Evolutionary conservation across 768 basidiomycete species (phyloP), one percentile per base, ranked within the genome.

Genomic region (Gymnopilus dilepis): DNA sequence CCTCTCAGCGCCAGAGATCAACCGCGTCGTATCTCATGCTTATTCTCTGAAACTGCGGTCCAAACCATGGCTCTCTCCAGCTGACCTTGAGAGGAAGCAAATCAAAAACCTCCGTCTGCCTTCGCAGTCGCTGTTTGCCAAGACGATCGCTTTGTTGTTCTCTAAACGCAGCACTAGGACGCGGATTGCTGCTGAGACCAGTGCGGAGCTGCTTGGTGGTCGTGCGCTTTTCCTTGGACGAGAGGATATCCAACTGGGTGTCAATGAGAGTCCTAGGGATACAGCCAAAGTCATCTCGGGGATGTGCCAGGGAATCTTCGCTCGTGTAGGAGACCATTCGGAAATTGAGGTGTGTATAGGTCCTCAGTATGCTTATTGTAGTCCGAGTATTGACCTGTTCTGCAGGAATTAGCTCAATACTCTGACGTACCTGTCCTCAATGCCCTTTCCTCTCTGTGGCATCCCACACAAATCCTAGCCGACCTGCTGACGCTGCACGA

Each of bases 301-400:
- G 4, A 97, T 99, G 96, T 92, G 90, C 59, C 89, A 98, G 74
- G 97, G 96, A 13, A 93, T 99, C 58, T 97, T 99, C 78, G 97
- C 97, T 24, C 90, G 97, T 47, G 96, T 99, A 3, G 95, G 94
- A 4, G 90, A 85, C 28, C 97, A 99, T 74, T 81, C 82, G 1
- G 97, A 99, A 73, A 90, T 99, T 51, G 96, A 97, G 85, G 95
- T 93, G 56, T 43, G 84, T 73, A 3, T 55, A 55, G 57, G 37
- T 54, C 57, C 58, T 53, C 42, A 30, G 19, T 24, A 21, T 34
- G 22, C 45, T 43, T n/a, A n/a, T 30, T 19, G 45, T 37, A 4
- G 19, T 56, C 43, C 33, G 26, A 42, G 15, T 55, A 52, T 38
- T 58, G 12, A 58, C 59, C 57, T 37, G 24, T n/a, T 31, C 41